Percentiles rank a stretch among this genome's conserved stretches.
These are phyloP conservation scores for Pseudocercospora fijiensis DNA, from an alignment of 2,329 filamentous ascomycete genomes.

Conservation along the genomic window DNA sequence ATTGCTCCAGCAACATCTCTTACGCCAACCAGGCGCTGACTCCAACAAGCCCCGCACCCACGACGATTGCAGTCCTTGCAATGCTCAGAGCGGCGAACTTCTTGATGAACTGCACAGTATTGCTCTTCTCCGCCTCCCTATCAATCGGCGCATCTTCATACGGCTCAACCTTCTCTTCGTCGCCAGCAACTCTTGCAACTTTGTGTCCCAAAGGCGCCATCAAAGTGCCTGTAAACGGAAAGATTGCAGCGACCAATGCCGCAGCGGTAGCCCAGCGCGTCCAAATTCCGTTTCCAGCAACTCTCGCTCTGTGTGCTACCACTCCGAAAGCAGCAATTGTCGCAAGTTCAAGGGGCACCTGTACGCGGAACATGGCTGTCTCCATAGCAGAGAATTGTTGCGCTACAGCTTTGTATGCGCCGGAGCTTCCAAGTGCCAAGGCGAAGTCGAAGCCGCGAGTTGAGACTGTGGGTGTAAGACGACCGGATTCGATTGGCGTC, in stretches of 20 bases:
- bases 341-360: conserved; percentile 30
- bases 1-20: neutral
- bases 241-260: conserved; percentile 24
- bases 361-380: conserved; percentile 24
- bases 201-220: conserved; percentile 34
- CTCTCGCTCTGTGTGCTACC: conserved; percentile 24
- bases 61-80: conserved; percentile 22
- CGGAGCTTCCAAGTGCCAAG: conserved; percentile 20
- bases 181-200: conserved; percentile 29
- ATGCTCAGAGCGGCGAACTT: conserved; percentile 28
- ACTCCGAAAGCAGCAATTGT: conserved; percentile 26
- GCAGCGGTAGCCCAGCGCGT: conserved; percentile 29
- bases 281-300: conserved; percentile 15
- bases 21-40: neutral
- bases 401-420: conserved; percentile 33
- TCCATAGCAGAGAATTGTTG: conserved; percentile 31
- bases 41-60: conserved; percentile 14
- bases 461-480: conserved; percentile 24
- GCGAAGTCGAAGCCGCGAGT: conserved; percentile 21
- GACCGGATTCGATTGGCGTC: conserved; percentile 21
- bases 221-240: conserved; percentile 27
- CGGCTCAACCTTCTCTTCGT: conserved; percentile 33
- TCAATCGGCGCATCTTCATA: conserved; percentile 36
- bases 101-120: conserved; percentile 32
- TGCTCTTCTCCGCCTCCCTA: conserved; percentile 32